These are phyloP conservation scores for Podaxis rugospora DNA, from an alignment of 768 basidiomycete species.

Conservation along the genomic window DNA sequence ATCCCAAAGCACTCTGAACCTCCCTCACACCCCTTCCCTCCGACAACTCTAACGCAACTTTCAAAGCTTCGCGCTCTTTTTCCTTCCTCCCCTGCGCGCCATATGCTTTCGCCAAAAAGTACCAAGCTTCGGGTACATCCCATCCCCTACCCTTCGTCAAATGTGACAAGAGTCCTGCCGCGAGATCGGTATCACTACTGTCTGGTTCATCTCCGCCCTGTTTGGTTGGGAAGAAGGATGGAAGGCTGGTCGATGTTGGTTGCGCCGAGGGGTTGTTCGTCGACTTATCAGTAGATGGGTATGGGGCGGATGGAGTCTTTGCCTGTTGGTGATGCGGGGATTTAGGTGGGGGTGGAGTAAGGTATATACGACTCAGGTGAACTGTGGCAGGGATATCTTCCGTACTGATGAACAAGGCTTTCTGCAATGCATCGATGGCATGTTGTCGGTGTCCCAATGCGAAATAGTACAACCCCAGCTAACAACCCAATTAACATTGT, in stretches of 20 bases:
- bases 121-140: constrained; percentile 96
- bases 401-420: constrained; percentile 84
- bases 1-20: constrained; percentile 57
- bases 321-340: constrained; percentile 9
- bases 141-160: constrained; percentile 79
- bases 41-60: constrained; percentile 59
- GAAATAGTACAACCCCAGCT: constrained; percentile 75
- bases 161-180: constrained; percentile 74
- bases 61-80: constrained; percentile 70
- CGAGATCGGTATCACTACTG: constrained; percentile 64
- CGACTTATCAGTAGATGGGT: background rate
- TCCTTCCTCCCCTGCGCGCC: constrained; percentile 69
- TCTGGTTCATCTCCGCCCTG: constrained; percentile 11
- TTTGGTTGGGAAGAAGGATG: constrained; percentile 1
- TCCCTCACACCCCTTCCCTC: constrained; percentile 65
- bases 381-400: constrained; percentile 76
- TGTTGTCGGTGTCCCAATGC: constrained; percentile 52
- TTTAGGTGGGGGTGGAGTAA: constrained; percentile 30
- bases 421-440: constrained; percentile 76
- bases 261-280: background rate
- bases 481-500: background rate
- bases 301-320: background rate
- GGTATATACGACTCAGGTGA: constrained; percentile 73
- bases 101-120: constrained; percentile 79
- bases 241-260: constrained; percentile 12